Evolutionary conservation across 2,329 filamentous ascomycete species (phyloP).

Genomic region (Didymella exigua): DNA sequence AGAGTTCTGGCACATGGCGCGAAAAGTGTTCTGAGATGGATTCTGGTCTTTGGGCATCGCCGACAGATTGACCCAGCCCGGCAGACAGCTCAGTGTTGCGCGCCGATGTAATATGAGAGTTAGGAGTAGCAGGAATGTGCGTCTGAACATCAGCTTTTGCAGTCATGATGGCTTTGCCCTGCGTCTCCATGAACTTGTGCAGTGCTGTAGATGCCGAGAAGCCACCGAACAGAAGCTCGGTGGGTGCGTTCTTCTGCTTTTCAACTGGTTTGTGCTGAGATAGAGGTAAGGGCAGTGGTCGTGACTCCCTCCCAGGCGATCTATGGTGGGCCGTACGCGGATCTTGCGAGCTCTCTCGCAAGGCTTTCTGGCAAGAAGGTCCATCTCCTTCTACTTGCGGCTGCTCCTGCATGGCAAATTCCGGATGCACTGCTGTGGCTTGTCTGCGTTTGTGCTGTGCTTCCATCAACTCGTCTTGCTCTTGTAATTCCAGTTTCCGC

Average conservation of each 20-base stretch:
- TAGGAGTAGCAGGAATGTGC: not conserved
- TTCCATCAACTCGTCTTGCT: conserved; percentile 17
- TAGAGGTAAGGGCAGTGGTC: not conserved
- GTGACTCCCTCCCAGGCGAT: not conserved
- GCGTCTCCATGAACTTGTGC: conserved; percentile 58
- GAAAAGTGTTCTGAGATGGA: too few species aligned
- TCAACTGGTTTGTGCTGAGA: not conserved
- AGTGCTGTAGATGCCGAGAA: conserved; percentile 54
- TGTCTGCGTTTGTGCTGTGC: not conserved
- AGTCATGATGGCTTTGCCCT: conserved; percentile 38
- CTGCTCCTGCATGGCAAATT: not conserved
- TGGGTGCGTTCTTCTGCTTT: conserved; percentile 5
- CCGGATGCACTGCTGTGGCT: not conserved
- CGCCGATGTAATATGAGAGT: not conserved
- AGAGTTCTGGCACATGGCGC: not conserved
- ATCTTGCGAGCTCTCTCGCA: not conserved
- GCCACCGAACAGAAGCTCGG: conserved; percentile 42
- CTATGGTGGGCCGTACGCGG: not conserved
- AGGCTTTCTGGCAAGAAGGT: conserved; percentile 1
- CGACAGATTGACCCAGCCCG: not conserved
- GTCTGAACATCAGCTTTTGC: not conserved
- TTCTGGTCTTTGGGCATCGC: not conserved
- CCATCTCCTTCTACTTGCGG: not conserved
- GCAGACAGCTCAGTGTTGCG: not conserved
- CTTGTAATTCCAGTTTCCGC: conserved; percentile 32